Percentiles rank a stretch among this genome's conserved stretches.
Evolutionary conservation across 257 asterid genomes (phyloP).

Genomic region (Paraleonurus japonicus): DNA sequence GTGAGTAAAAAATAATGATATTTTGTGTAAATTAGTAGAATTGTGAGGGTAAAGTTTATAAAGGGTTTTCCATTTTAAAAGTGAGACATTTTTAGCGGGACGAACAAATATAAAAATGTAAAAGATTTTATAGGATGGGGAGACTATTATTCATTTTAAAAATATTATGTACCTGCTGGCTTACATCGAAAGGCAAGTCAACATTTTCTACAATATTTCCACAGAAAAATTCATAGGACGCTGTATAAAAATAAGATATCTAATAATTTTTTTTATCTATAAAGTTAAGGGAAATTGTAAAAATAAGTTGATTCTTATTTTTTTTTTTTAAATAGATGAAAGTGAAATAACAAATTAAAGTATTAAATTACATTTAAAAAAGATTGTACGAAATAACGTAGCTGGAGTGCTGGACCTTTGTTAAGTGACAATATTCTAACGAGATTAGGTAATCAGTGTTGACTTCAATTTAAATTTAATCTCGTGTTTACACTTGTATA

Average conservation of each 20-base stretch:
- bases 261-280: too few relatives aligned
- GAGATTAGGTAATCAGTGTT: conserved; percentile 16
- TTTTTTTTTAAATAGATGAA: background rate
- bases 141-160: too few relatives aligned
- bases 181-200: background rate
- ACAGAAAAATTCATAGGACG: background rate
- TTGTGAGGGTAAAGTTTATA: too few relatives aligned
- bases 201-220: background rate
- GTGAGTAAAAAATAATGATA: too few relatives aligned
- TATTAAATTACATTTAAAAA: conserved; percentile 7
- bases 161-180: too few relatives aligned
- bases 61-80: too few relatives aligned
- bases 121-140: too few relatives aligned
- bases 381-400: background rate
- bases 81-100: too few relatives aligned
- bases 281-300: too few relatives aligned
- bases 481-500: background rate
- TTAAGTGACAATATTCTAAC: background rate
- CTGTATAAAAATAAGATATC: background rate
- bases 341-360: background rate
- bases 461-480: conserved; percentile 1
- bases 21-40: too few relatives aligned
- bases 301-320: background rate
- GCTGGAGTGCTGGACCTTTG: background rate
- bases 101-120: too few relatives aligned